Evolutionary conservation across 805 yeast species (phyloP).

Genomic region (Ogataea allantospora): DNA sequence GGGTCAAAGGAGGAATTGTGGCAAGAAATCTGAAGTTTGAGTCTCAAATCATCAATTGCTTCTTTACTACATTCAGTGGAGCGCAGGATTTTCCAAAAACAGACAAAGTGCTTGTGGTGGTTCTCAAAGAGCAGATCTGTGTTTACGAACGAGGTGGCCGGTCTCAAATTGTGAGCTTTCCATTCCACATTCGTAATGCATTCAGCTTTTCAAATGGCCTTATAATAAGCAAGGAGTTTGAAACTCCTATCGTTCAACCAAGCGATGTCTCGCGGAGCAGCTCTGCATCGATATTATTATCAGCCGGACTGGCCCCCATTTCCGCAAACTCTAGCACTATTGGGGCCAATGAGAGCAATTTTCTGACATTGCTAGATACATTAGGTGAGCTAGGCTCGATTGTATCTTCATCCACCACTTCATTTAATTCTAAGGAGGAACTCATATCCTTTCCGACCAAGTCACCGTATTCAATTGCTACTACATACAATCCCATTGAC

Average conservation of each 20-base stretch:
- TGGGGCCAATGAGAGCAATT: conserved; percentile 33
- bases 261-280: conserved; percentile 2
- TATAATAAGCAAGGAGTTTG: conserved; percentile 35
- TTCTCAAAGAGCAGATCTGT: conserved; percentile 58
- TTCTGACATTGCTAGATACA: conserved; percentile 73
- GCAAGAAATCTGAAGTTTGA: conserved; percentile 50
- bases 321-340: conserved; percentile 16
- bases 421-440: conserved; percentile 57
- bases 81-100: conserved; percentile 7
- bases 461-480: conserved; percentile 46
- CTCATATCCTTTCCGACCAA: conserved; percentile 52
- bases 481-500: conserved; percentile 52
- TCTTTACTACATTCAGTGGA: conserved; percentile 53
- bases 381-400: conserved; percentile 69
- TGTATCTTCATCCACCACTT: conserved; percentile 66
- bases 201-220: conserved; percentile 69
- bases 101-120: conserved; percentile 51
- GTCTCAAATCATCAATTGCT: conserved; percentile 55
- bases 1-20: conserved; percentile 50
- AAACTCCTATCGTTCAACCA: conserved; percentile 10
- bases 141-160: conserved; percentile 63
- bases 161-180: conserved; percentile 60
- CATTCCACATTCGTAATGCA: conserved; percentile 61
- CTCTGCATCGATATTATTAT: conserved; percentile 8
- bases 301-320: conserved; percentile 16